Conservation (phyloP, 192 early-diverging fungal species). For the Podila verticillata region DNA sequence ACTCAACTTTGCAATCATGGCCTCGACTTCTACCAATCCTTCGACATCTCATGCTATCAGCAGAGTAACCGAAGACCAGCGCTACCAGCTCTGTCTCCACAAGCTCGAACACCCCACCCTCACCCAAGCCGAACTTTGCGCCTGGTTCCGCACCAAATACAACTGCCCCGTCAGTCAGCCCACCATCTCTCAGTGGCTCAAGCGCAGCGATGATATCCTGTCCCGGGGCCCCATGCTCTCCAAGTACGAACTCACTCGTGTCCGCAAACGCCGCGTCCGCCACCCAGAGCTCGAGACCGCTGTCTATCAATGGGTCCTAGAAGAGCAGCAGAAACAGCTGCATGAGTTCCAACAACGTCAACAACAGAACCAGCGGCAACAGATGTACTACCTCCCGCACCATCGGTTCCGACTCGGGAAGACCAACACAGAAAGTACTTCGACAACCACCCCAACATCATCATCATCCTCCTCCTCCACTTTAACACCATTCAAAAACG, state of each 20-base stretch:
- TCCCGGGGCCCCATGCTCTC: slow-evolving; percentile 7
- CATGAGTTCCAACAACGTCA: slow-evolving; percentile 2
- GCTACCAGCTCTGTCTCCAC: slow-evolving; percentile 42
- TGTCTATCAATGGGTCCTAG: slow-evolving; percentile 34
- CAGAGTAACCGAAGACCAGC: slow-evolving; percentile 34
- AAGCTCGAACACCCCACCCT: slow-evolving; percentile 35
- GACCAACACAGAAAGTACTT: background rate
- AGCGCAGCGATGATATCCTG: slow-evolving; percentile 25
- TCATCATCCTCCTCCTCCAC: background rate
- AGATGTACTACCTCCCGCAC: background rate
- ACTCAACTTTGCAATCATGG: background rate
- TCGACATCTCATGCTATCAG: background rate
- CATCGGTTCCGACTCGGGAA: background rate
- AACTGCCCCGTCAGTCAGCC: slow-evolving; percentile 30
- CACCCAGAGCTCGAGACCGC: slow-evolving; percentile 39
- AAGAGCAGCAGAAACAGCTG: slow-evolving; percentile 2
- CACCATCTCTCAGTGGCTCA: slow-evolving; percentile 39
- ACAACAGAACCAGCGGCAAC: slow-evolving; percentile 1
- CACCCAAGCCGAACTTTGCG: slow-evolving; percentile 35
- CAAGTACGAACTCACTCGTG: slow-evolving; percentile 22
- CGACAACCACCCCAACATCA: background rate
- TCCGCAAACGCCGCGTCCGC: slow-evolving; percentile 35
- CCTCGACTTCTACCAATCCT: too few species aligned
- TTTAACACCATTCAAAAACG: background rate
- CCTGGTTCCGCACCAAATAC: slow-evolving; percentile 32